Evolutionary conservation across 129 eudicot genomes (phyloP), one percentile per base, ranked within the genome.

Genomic region (Scalesia atractyloides): DNA sequence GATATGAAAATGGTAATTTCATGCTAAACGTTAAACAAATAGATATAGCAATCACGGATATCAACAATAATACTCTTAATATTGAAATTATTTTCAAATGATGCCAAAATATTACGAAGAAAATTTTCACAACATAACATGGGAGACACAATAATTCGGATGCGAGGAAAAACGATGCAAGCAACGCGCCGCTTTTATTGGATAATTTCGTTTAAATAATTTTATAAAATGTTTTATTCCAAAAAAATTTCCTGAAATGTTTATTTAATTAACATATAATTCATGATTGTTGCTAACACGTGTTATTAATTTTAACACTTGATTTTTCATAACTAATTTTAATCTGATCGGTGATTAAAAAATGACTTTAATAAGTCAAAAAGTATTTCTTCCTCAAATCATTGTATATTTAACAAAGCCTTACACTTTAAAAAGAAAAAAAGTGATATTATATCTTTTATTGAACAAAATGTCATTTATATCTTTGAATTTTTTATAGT

Each of bases 181-280:
- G n/a, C 30, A 74, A 64, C 36, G 72, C 78, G 71, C 62, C 78
- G 78, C 78, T 50, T 74, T 63, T 51, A 63, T 74, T 71, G 78
- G 78, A n/a, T 5, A 20, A 63, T 63, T 26, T 74, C 63, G 13
- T 26, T 30, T 46, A 12, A 17, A 11, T 14, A 14, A 62, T 59
- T 14, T 39, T 56, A 37, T 34, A n/a, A 6, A 34, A 12, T 59
- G 37, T 59, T 58, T 17, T 53, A 54, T 54, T 54, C 13, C 2
- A 10, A n/a, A n/a, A n/a, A n/a, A n/a, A n/a, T 46, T 24, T 24
- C 2, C 2, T 24, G 26, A 24, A 24, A 24, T 24, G 26, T 30
- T 30, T 30, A 30, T 30, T 30, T 30, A 30, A 30, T 30, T 30
- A 39, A 39, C 9, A 39, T 41, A 39, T 41, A 7, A 41, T 41